Percentiles rank a stretch among this genome's conserved stretches.
Conservation (phyloP, 2,329 filamentous ascomycete species). For the Fusarium neocosmosporiellum region DNA sequence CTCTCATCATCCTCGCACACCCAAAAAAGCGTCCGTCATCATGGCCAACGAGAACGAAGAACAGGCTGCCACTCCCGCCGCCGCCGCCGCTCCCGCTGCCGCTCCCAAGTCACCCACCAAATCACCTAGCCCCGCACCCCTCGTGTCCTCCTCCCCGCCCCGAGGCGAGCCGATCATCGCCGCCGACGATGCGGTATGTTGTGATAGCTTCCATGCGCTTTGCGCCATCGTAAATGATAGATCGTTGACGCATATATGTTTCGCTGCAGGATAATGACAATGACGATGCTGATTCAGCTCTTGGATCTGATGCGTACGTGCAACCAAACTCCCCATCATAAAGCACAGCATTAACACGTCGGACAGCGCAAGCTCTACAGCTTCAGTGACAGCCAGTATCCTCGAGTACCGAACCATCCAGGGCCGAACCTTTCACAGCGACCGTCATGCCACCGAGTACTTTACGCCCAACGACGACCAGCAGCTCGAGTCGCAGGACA, state of each 20-base stretch:
- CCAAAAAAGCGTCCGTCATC: conserved; percentile 1
- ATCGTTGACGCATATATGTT: not conserved
- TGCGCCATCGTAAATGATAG: not conserved
- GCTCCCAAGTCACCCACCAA: not conserved
- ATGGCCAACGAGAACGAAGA: not conserved
- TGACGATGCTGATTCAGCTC: conserved; percentile 35
- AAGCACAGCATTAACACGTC: not conserved
- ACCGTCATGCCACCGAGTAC: conserved; percentile 34
- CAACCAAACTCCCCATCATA: not conserved
- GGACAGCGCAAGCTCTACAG: conserved; percentile 33
- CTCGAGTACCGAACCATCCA: conserved; percentile 38
- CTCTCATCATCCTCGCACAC: not conserved
- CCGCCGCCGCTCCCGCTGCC: conserved; percentile 8
- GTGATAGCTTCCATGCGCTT: not conserved
- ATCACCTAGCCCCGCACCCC: conserved; percentile 3
- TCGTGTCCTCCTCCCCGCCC: conserved; percentile 13
- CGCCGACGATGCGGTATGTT: conserved; percentile 35
- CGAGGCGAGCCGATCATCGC: conserved; percentile 35
- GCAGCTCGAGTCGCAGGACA: conserved; percentile 38
- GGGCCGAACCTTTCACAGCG: conserved; percentile 40
- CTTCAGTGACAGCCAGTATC: conserved; percentile 38
- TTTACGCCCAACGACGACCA: conserved; percentile 40
- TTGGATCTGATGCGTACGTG: conserved; percentile 39
- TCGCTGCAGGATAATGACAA: conserved; percentile 20
- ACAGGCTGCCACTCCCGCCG: conserved; percentile 2